Evolutionary conservation across 768 basidiomycete species (phyloP).

Genomic region (Amanita polypyramis): DNA sequence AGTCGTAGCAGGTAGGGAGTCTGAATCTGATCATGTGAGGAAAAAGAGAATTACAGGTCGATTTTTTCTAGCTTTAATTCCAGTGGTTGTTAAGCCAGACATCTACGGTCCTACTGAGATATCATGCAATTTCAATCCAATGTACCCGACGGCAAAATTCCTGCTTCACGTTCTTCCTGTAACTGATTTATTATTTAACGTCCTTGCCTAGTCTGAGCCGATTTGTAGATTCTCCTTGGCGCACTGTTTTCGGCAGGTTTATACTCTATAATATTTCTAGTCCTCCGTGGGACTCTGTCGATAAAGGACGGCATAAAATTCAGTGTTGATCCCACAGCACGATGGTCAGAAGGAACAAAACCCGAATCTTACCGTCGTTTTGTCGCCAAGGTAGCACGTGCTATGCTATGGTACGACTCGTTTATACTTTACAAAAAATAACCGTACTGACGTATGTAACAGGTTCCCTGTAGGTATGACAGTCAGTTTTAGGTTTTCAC

Average conservation of each 20-base stretch:
- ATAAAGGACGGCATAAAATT: conserved; percentile 42
- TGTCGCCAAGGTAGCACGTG: conserved; percentile 48
- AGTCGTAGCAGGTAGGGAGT: conserved; percentile 16
- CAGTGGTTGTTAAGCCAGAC: conserved; percentile 20
- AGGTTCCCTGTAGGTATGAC: conserved; percentile 53
- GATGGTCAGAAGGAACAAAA: conserved; percentile 26
- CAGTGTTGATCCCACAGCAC: conserved; percentile 34
- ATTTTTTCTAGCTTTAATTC: conserved; percentile 21
- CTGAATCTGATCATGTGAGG: too few species aligned
- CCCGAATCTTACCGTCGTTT: conserved; percentile 48
- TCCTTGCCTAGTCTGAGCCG: not conserved
- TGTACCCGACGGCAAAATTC: conserved; percentile 33
- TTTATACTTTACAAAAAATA: not conserved
- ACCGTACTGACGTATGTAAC: conserved; percentile 4
- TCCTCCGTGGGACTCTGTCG: conserved; percentile 45
- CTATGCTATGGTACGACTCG: conserved; percentile 52
- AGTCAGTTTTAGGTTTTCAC: not conserved
- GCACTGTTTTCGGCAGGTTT: conserved; percentile 43
- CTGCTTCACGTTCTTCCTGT: conserved; percentile 57
- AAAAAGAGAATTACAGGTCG: not conserved
- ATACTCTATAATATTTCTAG: conserved; percentile 53
- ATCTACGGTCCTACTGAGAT: conserved; percentile 44
- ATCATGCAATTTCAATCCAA: conserved; percentile 39
- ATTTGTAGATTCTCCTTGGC: conserved; percentile 43
- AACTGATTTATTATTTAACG: conserved; percentile 11